These are phyloP conservation scores for Begonia loranthoides DNA, from an alignment of 306 rosid species.

Conservation along the genomic window DNA sequence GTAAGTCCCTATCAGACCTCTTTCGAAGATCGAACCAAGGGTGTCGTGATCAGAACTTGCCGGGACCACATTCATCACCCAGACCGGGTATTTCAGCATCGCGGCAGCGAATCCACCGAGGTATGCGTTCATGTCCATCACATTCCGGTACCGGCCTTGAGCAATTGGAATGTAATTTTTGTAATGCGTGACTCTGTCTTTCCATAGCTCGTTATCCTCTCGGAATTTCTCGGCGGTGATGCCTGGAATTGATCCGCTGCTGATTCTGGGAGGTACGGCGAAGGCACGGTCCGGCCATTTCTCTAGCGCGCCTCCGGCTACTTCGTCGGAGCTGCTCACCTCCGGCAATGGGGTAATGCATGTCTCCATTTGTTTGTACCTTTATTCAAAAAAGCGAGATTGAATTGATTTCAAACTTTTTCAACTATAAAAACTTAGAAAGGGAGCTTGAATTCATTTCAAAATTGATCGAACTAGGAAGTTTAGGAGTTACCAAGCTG, in stretches of 20 bases:
- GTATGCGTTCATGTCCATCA: slow-evolving; percentile 64
- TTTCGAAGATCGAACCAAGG: slow-evolving; percentile 50
- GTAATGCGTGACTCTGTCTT: slow-evolving; percentile 42
- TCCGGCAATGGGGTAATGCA: slow-evolving; percentile 56
- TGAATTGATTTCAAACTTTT: too few relatives aligned
- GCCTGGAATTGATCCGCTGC: slow-evolving; percentile 31
- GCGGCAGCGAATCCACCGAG: slow-evolving; percentile 72
- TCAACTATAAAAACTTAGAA: too few relatives aligned
- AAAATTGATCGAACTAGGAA: too few relatives aligned
- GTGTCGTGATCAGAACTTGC: slow-evolving; percentile 34
- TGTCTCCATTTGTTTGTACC: slow-evolving; percentile 56
- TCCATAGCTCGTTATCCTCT: slow-evolving; percentile 37
- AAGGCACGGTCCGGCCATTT: slow-evolving; percentile 53
- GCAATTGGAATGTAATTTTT: slow-evolving; percentile 33
- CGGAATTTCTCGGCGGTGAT: slow-evolving; percentile 23
- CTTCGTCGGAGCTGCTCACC: slow-evolving; percentile 31
- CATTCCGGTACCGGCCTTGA: slow-evolving; percentile 54
- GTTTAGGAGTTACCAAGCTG: slow-evolving; percentile 25
- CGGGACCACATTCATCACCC: slow-evolving; percentile 87
- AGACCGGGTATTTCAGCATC: slow-evolving; percentile 36
- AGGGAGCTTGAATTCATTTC: too few relatives aligned
- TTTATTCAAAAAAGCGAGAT: slow-evolving; percentile 1
- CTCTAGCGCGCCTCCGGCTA: slow-evolving; percentile 40
- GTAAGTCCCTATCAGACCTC: slow-evolving; percentile 65
- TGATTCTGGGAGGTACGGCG: slow-evolving; percentile 58